These are phyloP conservation scores for Phytopythium kandeliae DNA, from an alignment of 352 stramenopile species.

Conservation along the genomic window DNA sequence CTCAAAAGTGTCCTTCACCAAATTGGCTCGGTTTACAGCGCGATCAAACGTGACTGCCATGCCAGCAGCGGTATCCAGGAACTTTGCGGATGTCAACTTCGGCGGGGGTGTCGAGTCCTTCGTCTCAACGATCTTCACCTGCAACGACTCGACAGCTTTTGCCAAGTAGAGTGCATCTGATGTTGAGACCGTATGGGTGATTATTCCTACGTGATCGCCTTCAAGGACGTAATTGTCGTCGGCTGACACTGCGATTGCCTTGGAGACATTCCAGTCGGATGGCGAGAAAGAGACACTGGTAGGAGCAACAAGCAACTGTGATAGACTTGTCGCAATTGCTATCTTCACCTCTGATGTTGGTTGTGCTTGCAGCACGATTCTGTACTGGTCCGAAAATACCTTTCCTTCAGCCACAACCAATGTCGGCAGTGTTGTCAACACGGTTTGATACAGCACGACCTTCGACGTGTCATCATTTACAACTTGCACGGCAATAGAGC, in stretches of 20 bases:
- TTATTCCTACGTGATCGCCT: slow-evolving; percentile 28
- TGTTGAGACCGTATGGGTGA: slow-evolving; percentile 21
- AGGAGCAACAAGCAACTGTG: slow-evolving; percentile 34
- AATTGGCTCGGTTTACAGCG: slow-evolving; percentile 25
- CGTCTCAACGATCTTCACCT: slow-evolving; percentile 54
- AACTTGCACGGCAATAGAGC: slow-evolving; percentile 28
- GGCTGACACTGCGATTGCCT: slow-evolving; percentile 31
- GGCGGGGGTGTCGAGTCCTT: slow-evolving; percentile 53
- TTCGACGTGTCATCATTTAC: slow-evolving; percentile 47
- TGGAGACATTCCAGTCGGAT: slow-evolving; percentile 41
- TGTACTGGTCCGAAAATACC: slow-evolving; percentile 42
- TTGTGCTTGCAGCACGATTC: slow-evolving; percentile 38
- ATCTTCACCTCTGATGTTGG: slow-evolving; percentile 33
- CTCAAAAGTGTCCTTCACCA: slow-evolving; percentile 27
- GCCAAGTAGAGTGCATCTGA: slow-evolving; percentile 23
- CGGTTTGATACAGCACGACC: slow-evolving; percentile 36
- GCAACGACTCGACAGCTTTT: slow-evolving; percentile 18
- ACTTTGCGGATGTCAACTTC: slow-evolving; percentile 43
- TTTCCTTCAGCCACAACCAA: slow-evolving; percentile 43
- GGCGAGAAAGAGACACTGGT: slow-evolving; percentile 28
- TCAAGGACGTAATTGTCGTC: slow-evolving; percentile 44
- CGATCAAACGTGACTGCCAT: slow-evolving; percentile 44
- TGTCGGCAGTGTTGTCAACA: slow-evolving; percentile 21
- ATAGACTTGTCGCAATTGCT: slow-evolving; percentile 20
- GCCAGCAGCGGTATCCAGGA: slow-evolving; percentile 40